Base-by-base conservation (phyloP, 1,284 basidiomycete species). In the Coniferiporia sulphurascens region DNA sequence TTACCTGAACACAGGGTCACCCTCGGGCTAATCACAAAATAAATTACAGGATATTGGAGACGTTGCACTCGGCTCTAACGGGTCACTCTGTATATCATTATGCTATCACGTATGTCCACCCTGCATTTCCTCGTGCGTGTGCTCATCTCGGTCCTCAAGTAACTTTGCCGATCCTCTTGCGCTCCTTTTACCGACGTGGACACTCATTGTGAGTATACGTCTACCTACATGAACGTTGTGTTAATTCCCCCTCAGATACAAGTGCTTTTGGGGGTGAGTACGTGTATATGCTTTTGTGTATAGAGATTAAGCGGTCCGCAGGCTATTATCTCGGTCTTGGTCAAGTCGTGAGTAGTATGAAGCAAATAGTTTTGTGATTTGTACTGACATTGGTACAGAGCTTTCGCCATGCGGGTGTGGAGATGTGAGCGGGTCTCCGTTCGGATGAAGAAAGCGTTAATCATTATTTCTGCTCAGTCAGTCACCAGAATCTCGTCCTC, bases 331-430 rank as follows among this genome's bases (percentile, higher is more conserved):
- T 85, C 84, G n/a, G 69, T 74, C 6, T 74, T 86, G 45, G 85
- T 87, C 43, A 87, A 86, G 70, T 69, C 72, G 85, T 87, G 62
- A 61, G 82, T 74, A n/a, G 19, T 48, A 41, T 45, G 27, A 27
- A 27, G 27, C 27, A 27, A 27, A 17, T n/a, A 2, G n/a, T n/a
- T 27, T 21, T 19, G 13, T 22, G 9, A 50, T 35, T n/a, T 19
- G 32, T 21, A 2, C 46, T 60, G n/a, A 59, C 56, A 12, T 22
- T 49, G 5, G 34, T 44, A 0, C 48, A 87, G 86, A 32, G 80
- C 80, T 60, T 88, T 87, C 62, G 79, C 76, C 0, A 70, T 86
- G 65, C 79, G 86, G 38, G 85, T 89, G 52, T 88, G 84, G 84
- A 73, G 85, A 72, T 89, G 86, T 89, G 67, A 70, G 44, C 4